Evolutionary conservation across 805 yeast genomes (phyloP).

Genomic region (Myxozyma melibiosi): DNA sequence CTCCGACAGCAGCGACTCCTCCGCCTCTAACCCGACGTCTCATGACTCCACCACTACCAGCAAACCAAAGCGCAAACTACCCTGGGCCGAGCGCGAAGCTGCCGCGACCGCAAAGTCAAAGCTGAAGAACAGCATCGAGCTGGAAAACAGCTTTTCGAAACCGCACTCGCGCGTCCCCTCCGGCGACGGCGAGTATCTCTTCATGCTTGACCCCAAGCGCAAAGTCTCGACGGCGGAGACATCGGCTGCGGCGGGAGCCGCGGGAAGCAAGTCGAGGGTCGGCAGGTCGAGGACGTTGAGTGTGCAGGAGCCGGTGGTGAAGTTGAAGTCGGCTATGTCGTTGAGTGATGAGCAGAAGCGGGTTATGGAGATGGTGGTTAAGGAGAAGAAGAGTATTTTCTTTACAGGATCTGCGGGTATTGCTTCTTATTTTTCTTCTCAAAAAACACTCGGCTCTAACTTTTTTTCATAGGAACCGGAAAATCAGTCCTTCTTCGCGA

Average conservation of each 20-base stretch:
- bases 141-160: not conserved
- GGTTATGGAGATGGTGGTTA: conserved; percentile 64
- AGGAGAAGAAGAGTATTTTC: conserved; percentile 66
- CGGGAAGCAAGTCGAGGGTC: not conserved
- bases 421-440: not conserved
- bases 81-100: conserved; percentile 5
- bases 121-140: not conserved
- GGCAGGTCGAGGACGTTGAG: conserved; percentile 8
- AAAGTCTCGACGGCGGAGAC: conserved; percentile 11
- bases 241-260: not conserved
- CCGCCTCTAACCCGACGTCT: not conserved
- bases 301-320: conserved; percentile 3
- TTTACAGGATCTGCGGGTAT: conserved; percentile 96
- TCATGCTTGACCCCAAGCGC: conserved; percentile 5
- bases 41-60: too few relatives aligned
- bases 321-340: conserved; percentile 33
- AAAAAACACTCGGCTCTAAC: too few relatives aligned
- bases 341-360: conserved; percentile 53
- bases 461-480: conserved; percentile 73
- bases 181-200: conserved; percentile 9
- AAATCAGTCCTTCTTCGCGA: conserved; percentile 82
- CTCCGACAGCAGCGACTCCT: not conserved
- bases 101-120: not conserved
- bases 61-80: not conserved
- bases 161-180: not conserved